Evolutionary conservation across 495 filamentous ascomycete species (phyloP).

Genomic region (Cudoniella acicularis): DNA sequence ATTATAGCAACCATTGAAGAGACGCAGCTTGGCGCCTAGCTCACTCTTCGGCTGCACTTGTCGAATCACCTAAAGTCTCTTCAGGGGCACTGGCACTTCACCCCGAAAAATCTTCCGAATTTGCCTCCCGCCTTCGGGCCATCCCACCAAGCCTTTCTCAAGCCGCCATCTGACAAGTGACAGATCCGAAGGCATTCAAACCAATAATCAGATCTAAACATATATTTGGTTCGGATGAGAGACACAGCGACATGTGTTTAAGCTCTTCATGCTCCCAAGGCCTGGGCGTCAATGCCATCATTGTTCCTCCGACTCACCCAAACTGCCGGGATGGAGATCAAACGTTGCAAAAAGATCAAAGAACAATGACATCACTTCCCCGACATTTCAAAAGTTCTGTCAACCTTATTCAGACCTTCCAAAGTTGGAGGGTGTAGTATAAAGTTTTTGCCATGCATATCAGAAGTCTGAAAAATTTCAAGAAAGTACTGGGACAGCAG

Average conservation of each 20-base stretch:
- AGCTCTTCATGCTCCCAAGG: background rate
- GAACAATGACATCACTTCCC: background rate
- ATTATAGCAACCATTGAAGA: too few relatives aligned
- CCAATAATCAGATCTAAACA: background rate
- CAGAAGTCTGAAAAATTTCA: too few relatives aligned
- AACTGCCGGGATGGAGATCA: background rate
- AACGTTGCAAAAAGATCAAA: background rate
- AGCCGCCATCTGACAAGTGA: background rate
- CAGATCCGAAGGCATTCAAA: background rate
- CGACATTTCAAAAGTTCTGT: background rate
- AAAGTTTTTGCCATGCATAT: too few relatives aligned
- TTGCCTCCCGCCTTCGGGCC: background rate
- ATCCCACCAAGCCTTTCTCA: background rate
- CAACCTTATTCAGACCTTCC: background rate
- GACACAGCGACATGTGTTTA: background rate
- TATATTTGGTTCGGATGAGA: background rate
- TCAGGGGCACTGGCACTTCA: too few relatives aligned
- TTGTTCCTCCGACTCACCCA: background rate
- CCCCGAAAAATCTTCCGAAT: too few relatives aligned
- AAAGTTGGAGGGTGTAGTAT: too few relatives aligned
- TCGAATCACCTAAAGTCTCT: too few relatives aligned
- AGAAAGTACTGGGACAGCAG: too few relatives aligned
- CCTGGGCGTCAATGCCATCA: background rate
- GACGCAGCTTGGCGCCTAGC: too few relatives aligned
- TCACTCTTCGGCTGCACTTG: too few relatives aligned